Conservation (phyloP, 208 protist species). For the Polymyxa betae region DNA sequence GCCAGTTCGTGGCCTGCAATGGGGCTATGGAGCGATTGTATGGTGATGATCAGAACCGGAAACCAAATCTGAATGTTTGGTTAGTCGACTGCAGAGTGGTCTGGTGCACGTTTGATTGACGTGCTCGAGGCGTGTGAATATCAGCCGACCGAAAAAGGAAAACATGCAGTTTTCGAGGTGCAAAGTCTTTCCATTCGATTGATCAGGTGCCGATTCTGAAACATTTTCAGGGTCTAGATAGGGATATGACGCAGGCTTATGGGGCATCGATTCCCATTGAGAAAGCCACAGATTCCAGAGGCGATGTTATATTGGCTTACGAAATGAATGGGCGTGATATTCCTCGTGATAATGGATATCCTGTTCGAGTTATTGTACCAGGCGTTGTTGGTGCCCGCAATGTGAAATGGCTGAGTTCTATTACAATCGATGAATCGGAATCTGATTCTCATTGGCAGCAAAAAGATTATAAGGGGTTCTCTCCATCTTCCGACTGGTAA, state of each 20-base stretch:
- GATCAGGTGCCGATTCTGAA: background rate
- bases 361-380: slow-evolving; percentile 80
- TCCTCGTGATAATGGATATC: slow-evolving; percentile 78
- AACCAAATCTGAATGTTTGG: background rate
- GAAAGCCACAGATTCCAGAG: slow-evolving; percentile 69
- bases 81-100: slow-evolving; percentile 73
- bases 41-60: background rate
- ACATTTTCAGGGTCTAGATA: background rate
- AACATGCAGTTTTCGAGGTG: slow-evolving; percentile 81
- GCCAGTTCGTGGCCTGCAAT: slow-evolving; percentile 72
- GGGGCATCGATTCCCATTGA: slow-evolving; percentile 76
- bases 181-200: background rate
- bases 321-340: slow-evolving; percentile 82
- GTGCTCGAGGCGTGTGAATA: slow-evolving; percentile 68
- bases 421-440: slow-evolving; percentile 63
- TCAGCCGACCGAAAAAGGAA: slow-evolving; percentile 37
- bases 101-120: slow-evolving; percentile 75
- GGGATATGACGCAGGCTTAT: slow-evolving; percentile 62
- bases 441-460: slow-evolving; percentile 29
- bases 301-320: slow-evolving; percentile 80
- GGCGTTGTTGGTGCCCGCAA: slow-evolving; percentile 78
- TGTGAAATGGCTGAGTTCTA: slow-evolving; percentile 76
- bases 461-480: slow-evolving; percentile 39
- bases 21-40: slow-evolving; percentile 72
- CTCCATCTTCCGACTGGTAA: slow-evolving; percentile 1